Evolutionary conservation across 2,329 filamentous ascomycete genomes (phyloP).

Genomic region (Teratosphaeria nubilosa): DNA sequence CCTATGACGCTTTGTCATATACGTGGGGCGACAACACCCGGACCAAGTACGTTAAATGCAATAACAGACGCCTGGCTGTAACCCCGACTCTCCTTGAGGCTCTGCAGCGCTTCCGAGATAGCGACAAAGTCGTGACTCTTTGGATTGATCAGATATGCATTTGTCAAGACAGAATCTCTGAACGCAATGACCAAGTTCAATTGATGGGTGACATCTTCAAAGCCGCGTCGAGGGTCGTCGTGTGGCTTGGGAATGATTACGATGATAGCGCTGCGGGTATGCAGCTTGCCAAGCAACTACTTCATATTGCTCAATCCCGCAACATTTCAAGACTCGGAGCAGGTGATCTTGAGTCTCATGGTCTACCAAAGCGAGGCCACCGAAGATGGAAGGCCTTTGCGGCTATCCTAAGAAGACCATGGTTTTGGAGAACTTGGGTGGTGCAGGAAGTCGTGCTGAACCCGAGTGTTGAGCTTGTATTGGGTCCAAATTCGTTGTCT

Average conservation of each 20-base stretch:
- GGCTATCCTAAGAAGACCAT: constrained; percentile 17
- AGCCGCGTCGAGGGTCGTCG: constrained; percentile 18
- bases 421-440: constrained; percentile 23
- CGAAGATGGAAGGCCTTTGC: constrained; percentile 18
- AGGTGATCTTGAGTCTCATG: constrained; percentile 13
- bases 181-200: constrained; percentile 22
- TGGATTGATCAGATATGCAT: constrained; percentile 26
- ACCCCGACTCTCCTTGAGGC: constrained; percentile 20
- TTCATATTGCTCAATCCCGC: constrained; percentile 10
- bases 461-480: constrained; percentile 18
- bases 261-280: constrained; percentile 20
- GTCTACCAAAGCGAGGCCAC: constrained; percentile 17
- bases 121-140: constrained; percentile 8
- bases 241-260: constrained; percentile 22
- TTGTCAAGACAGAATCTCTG: constrained; percentile 17
- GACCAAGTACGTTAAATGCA: constrained; percentile 18
- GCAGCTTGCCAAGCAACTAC: constrained; percentile 19
- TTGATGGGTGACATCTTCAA: constrained; percentile 25
- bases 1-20: constrained; percentile 23
- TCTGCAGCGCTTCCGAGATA: constrained; percentile 18
- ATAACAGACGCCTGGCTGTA: constrained; percentile 14
- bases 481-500: constrained; percentile 14
- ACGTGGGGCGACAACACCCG: constrained; percentile 17
- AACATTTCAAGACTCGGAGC: constrained; percentile 6
- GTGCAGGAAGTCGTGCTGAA: constrained; percentile 24